phyloP scores from a whole-genome alignment of 495 filamentous ascomycete species.

The Xanthoparmelia taractica region DNA sequence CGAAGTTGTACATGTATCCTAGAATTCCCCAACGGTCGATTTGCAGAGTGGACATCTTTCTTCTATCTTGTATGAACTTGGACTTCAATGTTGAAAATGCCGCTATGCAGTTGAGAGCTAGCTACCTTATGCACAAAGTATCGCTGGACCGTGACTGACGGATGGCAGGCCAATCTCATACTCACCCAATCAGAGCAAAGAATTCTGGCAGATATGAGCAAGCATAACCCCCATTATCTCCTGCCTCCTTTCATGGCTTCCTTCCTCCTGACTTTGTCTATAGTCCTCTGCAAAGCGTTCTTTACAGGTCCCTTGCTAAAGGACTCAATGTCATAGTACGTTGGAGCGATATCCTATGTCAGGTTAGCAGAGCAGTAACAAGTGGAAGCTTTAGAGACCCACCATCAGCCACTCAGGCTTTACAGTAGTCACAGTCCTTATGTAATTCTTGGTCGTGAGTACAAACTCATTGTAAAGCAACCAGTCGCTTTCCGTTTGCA shows the following conservation, averaged over 20 bases:
- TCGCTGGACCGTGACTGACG: too few relatives aligned
- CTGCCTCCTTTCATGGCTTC: conserved; percentile 53
- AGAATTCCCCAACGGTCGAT: too few relatives aligned
- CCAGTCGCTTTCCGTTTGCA: conserved; percentile 86
- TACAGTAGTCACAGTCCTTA: conserved; percentile 59
- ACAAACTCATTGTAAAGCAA: conserved; percentile 99
- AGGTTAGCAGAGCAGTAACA: conserved; percentile 24
- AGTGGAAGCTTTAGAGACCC: conserved; percentile 33
- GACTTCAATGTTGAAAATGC: neutral
- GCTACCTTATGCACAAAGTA: neutral
- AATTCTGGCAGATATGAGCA: neutral
- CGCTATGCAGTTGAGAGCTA: neutral
- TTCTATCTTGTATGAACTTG: neutral
- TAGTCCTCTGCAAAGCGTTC: conserved; percentile 60
- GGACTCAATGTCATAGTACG: conserved; percentile 78
- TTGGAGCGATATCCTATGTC: conserved; percentile 72
- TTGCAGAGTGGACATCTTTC: neutral
- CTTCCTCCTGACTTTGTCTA: conserved; percentile 65
- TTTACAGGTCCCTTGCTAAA: conserved; percentile 86
- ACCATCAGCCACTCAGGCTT: conserved; percentile 83
- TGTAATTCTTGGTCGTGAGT: conserved; percentile 91
- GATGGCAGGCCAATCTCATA: too few relatives aligned
- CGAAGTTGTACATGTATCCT: too few relatives aligned
- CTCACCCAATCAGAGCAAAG: neutral
- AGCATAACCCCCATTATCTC: neutral